phyloP scores from a whole-genome alignment of 192 early-diverging fungal genomes.

The Oehlia diaphana region DNA sequence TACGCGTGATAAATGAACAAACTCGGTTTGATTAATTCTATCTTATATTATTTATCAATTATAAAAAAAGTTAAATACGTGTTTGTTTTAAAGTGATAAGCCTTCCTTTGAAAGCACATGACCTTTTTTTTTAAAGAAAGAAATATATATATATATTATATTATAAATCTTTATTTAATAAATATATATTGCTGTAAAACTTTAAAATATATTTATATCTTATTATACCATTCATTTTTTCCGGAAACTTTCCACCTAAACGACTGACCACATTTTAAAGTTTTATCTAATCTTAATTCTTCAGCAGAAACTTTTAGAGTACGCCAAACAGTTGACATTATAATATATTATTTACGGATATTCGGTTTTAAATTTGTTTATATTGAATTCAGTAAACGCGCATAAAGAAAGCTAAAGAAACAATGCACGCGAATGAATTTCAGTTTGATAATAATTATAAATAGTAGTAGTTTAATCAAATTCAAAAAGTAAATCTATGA shows the following conservation, averaged over 20 bases:
- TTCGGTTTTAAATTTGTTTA: background rate
- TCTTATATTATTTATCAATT: background rate
- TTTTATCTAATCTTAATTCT: slow-evolving; percentile 77
- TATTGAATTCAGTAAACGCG: background rate
- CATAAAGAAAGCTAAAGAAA: background rate
- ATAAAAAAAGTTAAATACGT: slow-evolving; percentile 33
- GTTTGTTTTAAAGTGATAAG: slow-evolving; percentile 68
- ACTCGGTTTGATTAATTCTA: background rate
- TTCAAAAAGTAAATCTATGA: too few species aligned
- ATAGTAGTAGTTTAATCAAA: background rate
- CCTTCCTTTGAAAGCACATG: slow-evolving; percentile 53
- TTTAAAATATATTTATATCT: slow-evolving; percentile 25
- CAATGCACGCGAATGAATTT: background rate
- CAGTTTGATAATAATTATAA: background rate
- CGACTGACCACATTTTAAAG: slow-evolving; percentile 85
- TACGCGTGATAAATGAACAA: background rate
- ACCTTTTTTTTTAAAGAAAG: slow-evolving; percentile 27
- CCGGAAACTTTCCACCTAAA: slow-evolving; percentile 85
- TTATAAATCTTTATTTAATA: background rate
- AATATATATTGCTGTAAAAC: background rate
- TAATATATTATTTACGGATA: background rate
- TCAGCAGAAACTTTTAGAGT: slow-evolving; percentile 9
- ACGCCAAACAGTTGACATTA: slow-evolving; percentile 20
- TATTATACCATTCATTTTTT: slow-evolving; percentile 58
- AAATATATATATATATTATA: too few species aligned